Conservation (phyloP, 2,329 filamentous ascomycete species). For the Dothideomycetidae sp. region DNA sequence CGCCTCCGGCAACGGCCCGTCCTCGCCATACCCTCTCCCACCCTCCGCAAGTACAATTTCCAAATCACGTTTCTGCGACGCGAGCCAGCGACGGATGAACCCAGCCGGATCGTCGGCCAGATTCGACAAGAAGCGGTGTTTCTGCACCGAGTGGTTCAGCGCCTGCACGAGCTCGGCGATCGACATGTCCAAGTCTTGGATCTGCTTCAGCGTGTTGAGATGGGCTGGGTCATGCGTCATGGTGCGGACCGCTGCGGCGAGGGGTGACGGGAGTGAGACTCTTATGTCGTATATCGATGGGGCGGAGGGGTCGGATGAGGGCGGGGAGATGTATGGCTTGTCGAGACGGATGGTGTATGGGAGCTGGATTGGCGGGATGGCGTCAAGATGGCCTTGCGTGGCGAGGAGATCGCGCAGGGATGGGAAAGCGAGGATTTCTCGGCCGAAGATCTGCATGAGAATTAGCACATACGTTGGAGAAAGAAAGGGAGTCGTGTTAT, state of each 20-base stretch:
- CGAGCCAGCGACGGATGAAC: slow-evolving; percentile 79
- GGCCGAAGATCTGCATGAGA: slow-evolving; percentile 47
- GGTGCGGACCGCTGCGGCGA: slow-evolving; percentile 49
- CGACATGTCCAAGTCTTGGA: slow-evolving; percentile 68
- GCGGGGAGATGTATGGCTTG: slow-evolving; percentile 34
- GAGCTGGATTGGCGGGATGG: slow-evolving; percentile 68
- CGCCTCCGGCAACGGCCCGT: slow-evolving; percentile 43
- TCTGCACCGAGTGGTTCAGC: slow-evolving; percentile 70
- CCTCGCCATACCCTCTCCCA: slow-evolving; percentile 39
- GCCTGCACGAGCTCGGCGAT: slow-evolving; percentile 72
- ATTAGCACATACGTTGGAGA: slow-evolving; percentile 7
- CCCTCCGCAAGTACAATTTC: slow-evolving; percentile 79
- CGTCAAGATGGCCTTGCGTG: slow-evolving; percentile 49
- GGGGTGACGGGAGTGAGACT: slow-evolving; percentile 70
- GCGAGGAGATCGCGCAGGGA: slow-evolving; percentile 60
- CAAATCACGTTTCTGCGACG: slow-evolving; percentile 78
- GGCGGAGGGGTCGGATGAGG: slow-evolving; percentile 46
- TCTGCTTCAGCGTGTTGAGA: slow-evolving; percentile 58
- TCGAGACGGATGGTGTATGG: slow-evolving; percentile 91
- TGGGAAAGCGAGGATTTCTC: slow-evolving; percentile 69
- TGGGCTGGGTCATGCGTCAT: slow-evolving; percentile 27
- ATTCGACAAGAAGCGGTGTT: slow-evolving; percentile 72
- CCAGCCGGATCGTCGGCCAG: slow-evolving; percentile 68
- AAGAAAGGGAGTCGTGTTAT: slow-evolving; percentile 21
- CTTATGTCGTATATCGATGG: slow-evolving; percentile 84